phyloP scores from a whole-genome alignment of 805 yeast species.

The Zygosaccharomyces kombuchaensis region DNA sequence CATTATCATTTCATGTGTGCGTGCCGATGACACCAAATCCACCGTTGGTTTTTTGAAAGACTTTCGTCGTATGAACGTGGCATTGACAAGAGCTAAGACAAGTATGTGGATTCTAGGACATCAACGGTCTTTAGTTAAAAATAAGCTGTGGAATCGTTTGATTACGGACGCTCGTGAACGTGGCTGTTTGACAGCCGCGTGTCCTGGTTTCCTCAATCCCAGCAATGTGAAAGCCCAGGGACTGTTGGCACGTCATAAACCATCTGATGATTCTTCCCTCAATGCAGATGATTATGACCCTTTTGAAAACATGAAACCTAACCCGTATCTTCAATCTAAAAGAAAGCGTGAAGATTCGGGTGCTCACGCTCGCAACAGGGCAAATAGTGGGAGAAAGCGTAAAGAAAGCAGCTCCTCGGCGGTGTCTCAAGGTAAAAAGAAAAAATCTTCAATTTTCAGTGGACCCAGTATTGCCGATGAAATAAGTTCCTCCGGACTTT shows the following conservation, averaged over 20 bases:
- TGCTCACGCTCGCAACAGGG: constrained; percentile 1
- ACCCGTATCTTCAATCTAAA: constrained; percentile 4
- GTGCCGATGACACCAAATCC: constrained; percentile 59
- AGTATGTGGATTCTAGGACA: constrained; percentile 93
- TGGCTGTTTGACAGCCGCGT: constrained; percentile 27
- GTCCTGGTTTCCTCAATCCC: constrained; percentile 28
- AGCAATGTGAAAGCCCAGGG: constrained; percentile 17
- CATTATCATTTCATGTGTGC: constrained; percentile 89
- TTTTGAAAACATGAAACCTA: constrained; percentile 7
- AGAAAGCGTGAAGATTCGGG: constrained; percentile 6
- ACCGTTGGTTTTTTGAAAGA: constrained; percentile 89
- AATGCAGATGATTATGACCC: constrained; percentile 14
- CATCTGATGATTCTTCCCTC: constrained; percentile 6
- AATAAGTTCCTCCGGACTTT: constrained; percentile 7
- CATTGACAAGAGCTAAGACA: constrained; percentile 86
- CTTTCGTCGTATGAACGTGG: constrained; percentile 94
- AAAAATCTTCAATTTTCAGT: constrained; percentile 34
- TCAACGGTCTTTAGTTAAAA: constrained; percentile 55
- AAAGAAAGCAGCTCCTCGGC: neutral
- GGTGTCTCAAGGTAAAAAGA: constrained; percentile 22
- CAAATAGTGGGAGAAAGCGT: constrained; percentile 2
- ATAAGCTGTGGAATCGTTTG: constrained; percentile 69
- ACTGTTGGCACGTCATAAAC: constrained; percentile 13
- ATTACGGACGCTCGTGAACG: constrained; percentile 61
- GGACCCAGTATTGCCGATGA: constrained; percentile 17